These are phyloP conservation scores for Mucor racemosus DNA, from an alignment of 371 early-diverging fungal species.

Conservation along the genomic window DNA sequence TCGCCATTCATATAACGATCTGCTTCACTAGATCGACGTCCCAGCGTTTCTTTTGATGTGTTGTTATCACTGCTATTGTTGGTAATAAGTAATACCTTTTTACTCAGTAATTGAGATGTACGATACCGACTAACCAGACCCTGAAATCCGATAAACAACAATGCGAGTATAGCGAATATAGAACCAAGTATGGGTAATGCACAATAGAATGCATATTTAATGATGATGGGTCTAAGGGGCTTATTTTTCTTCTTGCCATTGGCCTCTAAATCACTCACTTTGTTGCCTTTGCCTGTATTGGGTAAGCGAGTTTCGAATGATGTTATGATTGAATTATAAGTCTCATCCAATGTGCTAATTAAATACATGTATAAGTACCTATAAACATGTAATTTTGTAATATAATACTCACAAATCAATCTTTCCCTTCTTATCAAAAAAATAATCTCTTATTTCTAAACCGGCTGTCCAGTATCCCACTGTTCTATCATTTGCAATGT, in stretches of 20 bases:
- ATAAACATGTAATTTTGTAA: neutral
- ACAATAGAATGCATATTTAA: constrained; percentile 9
- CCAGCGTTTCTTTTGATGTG: neutral
- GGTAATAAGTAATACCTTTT: neutral
- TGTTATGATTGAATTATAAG: constrained; percentile 22
- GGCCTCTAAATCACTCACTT: neutral
- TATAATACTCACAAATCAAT: constrained; percentile 43
- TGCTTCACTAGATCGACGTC: neutral
- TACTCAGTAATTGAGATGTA: constrained; percentile 21
- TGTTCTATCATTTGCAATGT: constrained; percentile 70
- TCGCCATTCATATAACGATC: constrained; percentile 16
- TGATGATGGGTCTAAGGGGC: neutral
- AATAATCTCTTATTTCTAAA: constrained; percentile 58
- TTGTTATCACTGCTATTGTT: neutral
- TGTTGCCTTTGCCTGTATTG: neutral
- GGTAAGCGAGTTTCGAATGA: constrained; percentile 16
- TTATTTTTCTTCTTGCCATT: constrained; percentile 4
- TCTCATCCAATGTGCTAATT: constrained; percentile 22
- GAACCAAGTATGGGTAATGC: constrained; percentile 19
- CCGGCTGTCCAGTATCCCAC: constrained; percentile 75
- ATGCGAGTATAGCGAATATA: constrained; percentile 16
- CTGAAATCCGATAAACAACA: constrained; percentile 32
- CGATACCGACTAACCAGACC: constrained; percentile 37
- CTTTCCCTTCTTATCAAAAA: constrained; percentile 43
- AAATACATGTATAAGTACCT: neutral